These are phyloP conservation scores for Panicum miliaceum DNA, from an alignment of 176 grass and related monocot species.

Conservation along the genomic window DNA sequence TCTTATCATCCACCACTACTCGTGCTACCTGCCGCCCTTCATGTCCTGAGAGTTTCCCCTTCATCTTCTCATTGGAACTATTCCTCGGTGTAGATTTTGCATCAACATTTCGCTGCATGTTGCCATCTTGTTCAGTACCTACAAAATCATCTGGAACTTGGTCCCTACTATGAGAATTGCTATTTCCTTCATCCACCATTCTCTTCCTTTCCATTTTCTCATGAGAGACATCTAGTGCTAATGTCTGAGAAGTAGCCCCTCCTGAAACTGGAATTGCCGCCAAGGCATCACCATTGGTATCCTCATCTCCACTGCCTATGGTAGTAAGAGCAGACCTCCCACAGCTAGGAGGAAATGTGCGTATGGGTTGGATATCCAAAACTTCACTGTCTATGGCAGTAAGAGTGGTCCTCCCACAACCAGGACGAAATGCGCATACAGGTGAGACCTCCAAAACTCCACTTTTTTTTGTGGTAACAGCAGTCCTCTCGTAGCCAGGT, in stretches of 20 bases:
- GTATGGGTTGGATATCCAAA: neutral
- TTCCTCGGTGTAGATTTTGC: conserved; percentile 1
- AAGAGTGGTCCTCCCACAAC: neutral
- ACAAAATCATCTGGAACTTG: conserved; percentile 38
- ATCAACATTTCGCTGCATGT: neutral
- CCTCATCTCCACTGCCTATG: neutral
- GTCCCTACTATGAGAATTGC: conserved; percentile 1
- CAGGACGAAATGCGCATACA: neutral
- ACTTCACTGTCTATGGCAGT: neutral
- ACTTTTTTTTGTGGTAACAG: neutral
- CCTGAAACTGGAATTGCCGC: conserved; percentile 1
- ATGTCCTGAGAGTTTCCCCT: neutral
- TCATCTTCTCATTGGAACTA: conserved; percentile 15
- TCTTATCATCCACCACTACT: neutral
- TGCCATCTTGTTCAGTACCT: neutral
- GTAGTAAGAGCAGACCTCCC: conserved; percentile 6
- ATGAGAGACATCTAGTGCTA: neutral
- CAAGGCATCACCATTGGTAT: conserved; percentile 23
- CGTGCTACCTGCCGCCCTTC: conserved; percentile 11
- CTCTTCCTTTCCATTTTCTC: conserved; percentile 24
- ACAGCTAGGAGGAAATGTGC: neutral
- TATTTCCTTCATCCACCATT: conserved; percentile 27
- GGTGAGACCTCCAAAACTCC: neutral
- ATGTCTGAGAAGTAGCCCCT: neutral
- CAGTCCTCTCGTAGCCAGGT: conserved; percentile 45